Conservation (phyloP, 2,329 filamentous ascomycete genomes). For the Clarireedia paspali region DNA sequence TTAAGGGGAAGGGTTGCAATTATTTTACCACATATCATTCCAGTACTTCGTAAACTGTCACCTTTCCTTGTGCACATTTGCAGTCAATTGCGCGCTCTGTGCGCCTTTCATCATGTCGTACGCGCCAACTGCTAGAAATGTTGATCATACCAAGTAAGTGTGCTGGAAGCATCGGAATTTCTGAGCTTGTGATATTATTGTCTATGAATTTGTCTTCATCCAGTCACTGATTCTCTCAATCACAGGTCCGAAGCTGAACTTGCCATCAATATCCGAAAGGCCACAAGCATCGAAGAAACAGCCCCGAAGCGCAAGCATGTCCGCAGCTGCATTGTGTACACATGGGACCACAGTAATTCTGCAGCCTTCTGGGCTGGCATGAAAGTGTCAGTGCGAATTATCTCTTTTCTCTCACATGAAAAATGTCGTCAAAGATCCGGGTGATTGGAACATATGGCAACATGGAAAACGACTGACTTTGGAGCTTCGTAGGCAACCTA, state of each 20-base stretch:
- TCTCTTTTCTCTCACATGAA: not conserved
- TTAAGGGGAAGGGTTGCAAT: not conserved
- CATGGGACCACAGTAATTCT: conserved; percentile 97
- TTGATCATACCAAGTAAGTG: conserved; percentile 30
- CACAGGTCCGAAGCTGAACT: conserved; percentile 60
- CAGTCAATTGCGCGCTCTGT: conserved; percentile 14
- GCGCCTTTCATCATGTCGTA: conserved; percentile 19
- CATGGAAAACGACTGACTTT: conserved; percentile 9
- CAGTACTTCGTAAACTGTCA: not conserved
- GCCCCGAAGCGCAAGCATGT: conserved; percentile 85
- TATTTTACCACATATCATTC: not conserved
- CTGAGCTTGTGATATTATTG: not conserved
- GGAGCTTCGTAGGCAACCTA: conserved; percentile 65
- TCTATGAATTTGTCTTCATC: not conserved
- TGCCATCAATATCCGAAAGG: conserved; percentile 63
- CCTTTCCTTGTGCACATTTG: not conserved
- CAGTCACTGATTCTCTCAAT: conserved; percentile 5
- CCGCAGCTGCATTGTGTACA: conserved; percentile 94
- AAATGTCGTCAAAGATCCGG: not conserved
- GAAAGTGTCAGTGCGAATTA: conserved; percentile 69
- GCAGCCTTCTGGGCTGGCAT: conserved; percentile 95
- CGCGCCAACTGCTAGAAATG: conserved; percentile 26
- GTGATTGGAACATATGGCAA: conserved; percentile 3
- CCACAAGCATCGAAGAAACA: conserved; percentile 60
- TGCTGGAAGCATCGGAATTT: conserved; percentile 8